These are phyloP conservation scores for Thyridium curvatum DNA, from an alignment of 2,329 filamentous ascomycete species.

Conservation along the genomic window DNA sequence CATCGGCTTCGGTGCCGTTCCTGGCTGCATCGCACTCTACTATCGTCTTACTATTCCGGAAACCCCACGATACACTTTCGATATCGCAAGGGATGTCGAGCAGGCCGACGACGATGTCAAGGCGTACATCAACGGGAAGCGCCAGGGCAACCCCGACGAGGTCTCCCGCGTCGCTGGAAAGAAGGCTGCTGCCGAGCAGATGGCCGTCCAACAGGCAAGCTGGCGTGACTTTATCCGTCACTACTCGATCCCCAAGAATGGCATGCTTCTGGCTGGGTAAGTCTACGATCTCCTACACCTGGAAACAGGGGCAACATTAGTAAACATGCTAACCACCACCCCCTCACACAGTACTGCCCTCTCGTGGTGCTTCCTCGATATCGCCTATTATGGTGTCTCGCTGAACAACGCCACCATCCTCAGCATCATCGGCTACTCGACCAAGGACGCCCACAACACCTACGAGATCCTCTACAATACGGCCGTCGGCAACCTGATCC, in stretches of 20 bases:
- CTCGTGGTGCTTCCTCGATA: constrained; percentile 72
- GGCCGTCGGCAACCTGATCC: constrained; percentile 71
- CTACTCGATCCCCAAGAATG: constrained; percentile 66
- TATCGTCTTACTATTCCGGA: constrained; percentile 77
- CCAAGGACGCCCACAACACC: constrained; percentile 42
- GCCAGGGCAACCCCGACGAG: constrained; percentile 59
- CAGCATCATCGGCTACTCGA: constrained; percentile 63
- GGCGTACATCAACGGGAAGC: constrained; percentile 64
- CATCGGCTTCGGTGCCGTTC: constrained; percentile 75
- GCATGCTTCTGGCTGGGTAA: constrained; percentile 44
- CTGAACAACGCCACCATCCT: constrained; percentile 73
- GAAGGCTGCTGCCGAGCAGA: constrained; percentile 42
- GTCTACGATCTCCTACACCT: background rate
- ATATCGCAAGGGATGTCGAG: constrained; percentile 68
- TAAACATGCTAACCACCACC: background rate
- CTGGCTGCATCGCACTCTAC: constrained; percentile 76
- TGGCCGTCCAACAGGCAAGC: constrained; percentile 64
- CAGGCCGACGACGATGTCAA: constrained; percentile 67
- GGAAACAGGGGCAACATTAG: no score
- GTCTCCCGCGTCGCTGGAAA: constrained; percentile 54
- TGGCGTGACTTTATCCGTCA: constrained; percentile 66
- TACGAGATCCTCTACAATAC: constrained; percentile 69
- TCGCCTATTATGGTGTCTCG: constrained; percentile 61
- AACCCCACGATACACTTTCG: constrained; percentile 83
- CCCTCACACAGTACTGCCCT: constrained; percentile 66